phyloP scores from a whole-genome alignment of 139 green algal genomes.

The Closterium sp. region DNA sequence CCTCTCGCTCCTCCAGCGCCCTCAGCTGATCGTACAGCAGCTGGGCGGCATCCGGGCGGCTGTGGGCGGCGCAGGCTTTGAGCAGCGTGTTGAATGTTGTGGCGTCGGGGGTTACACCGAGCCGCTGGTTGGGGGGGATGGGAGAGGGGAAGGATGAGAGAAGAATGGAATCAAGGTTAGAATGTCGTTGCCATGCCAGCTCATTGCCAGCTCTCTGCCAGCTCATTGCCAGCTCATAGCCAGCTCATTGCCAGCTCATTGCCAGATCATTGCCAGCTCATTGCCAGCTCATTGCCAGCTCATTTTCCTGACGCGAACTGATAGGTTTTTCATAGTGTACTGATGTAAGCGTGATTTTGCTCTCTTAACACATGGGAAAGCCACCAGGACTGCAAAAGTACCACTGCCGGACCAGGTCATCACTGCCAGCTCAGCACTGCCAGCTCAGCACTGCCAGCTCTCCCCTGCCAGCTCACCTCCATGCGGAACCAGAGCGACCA shows the following conservation, averaged over 20 bases:
- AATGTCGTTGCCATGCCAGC: too few relatives aligned
- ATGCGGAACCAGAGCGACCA: background rate
- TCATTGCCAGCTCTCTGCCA: too few relatives aligned
- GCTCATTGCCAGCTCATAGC: too few relatives aligned
- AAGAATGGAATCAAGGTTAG: too few relatives aligned
- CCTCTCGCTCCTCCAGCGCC: constrained; percentile 13
- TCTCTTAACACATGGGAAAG: too few relatives aligned
- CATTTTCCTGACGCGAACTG: background rate
- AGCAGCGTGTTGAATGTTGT: constrained; percentile 51
- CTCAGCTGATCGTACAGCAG: constrained; percentile 28
- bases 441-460: background rate
- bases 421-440: background rate
- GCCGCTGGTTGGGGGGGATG: background rate
- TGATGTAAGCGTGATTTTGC: too few relatives aligned
- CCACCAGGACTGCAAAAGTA: too few relatives aligned
- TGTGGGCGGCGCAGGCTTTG: constrained; percentile 23
- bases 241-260: background rate
- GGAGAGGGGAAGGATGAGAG: too few relatives aligned
- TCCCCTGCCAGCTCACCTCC: background rate
- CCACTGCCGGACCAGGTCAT: background rate
- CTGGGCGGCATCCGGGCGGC: constrained; percentile 5
- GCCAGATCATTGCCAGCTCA: background rate
- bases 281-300: background rate
- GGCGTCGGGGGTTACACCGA: background rate
- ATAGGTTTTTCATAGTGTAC: too few relatives aligned